These are phyloP conservation scores for Mycotypha africana DNA, from an alignment of 371 early-diverging fungal genomes.

Conservation along the genomic window DNA sequence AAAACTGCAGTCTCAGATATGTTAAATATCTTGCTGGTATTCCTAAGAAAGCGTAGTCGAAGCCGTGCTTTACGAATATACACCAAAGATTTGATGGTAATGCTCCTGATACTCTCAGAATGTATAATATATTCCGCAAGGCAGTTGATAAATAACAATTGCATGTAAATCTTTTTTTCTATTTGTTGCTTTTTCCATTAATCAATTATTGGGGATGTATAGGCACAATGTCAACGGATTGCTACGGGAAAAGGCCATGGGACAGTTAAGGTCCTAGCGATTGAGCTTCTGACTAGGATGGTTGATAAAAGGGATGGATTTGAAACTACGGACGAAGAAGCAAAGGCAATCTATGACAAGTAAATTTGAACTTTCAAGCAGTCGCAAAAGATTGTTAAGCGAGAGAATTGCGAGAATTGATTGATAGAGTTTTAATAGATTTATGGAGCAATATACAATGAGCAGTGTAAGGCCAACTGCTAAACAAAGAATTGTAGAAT, in stretches of 20 bases:
- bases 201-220: too few relatives aligned
- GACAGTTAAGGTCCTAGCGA: background rate
- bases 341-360: constrained; percentile 61
- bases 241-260: constrained; percentile 4
- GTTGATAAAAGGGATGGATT: constrained; percentile 3
- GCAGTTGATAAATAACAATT: too few relatives aligned
- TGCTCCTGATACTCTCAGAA: too few relatives aligned
- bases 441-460: constrained; percentile 10
- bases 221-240: background rate
- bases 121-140: too few relatives aligned
- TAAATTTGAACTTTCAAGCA: too few relatives aligned
- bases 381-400: too few relatives aligned
- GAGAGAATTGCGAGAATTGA: background rate
- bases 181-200: background rate
- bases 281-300: constrained; percentile 7
- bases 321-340: constrained; percentile 28
- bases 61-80: constrained; percentile 21
- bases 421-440: constrained; percentile 10
- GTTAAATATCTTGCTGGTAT: constrained; percentile 22
- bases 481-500: constrained; percentile 41
- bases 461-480: constrained; percentile 15
- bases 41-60: constrained; percentile 17
- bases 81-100: constrained; percentile 15
- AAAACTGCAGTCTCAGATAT: constrained; percentile 16
- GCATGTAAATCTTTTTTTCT: background rate